A percentile compares a stretch with the other conserved stretches of the same genome.
Evolutionary conservation across 2,329 filamentous ascomycete species (phyloP).

Genomic region (Gremmenia infestans): DNA sequence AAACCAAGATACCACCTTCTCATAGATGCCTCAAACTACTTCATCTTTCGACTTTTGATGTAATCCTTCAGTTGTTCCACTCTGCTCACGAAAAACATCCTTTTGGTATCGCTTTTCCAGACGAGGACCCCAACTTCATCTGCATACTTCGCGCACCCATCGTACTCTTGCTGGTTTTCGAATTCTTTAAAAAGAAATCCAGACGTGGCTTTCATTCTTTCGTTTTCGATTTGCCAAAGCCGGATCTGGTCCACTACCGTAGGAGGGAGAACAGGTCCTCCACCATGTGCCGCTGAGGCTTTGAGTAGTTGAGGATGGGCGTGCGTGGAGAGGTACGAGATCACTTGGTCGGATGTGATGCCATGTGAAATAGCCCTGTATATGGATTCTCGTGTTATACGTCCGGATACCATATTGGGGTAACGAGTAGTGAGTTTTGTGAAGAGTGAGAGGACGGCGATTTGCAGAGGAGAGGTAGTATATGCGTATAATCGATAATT

Average conservation of each 20-base stretch:
- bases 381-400: conserved; percentile 83
- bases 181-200: conserved; percentile 93
- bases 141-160: conserved; percentile 69
- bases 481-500: conserved; percentile 98
- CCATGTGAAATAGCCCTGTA: conserved; percentile 81
- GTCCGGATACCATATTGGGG: conserved; percentile 88
- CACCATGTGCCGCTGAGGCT: conserved; percentile 34
- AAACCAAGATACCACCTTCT: conserved; percentile 67
- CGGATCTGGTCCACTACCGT: conserved; percentile 97
- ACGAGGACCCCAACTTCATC: conserved; percentile 85
- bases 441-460: conserved; percentile 89
- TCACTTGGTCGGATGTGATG: conserved; percentile 93
- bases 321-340: conserved; percentile 85
- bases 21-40: conserved; percentile 16
- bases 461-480: conserved; percentile 88
- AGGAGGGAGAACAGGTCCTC: conserved; percentile 71
- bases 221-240: conserved; percentile 95
- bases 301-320: conserved; percentile 88
- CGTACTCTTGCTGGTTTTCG: conserved; percentile 63
- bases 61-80: conserved; percentile 85
- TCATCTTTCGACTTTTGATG: conserved; percentile 60
- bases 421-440: conserved; percentile 83
- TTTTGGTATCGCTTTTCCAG: conserved; percentile 75
- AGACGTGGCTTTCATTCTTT: conserved; percentile 78
- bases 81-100: conserved; percentile 87